phyloP scores from a whole-genome alignment of 352 stramenopile species.

The Peronosclerospora sorghi region DNA sequence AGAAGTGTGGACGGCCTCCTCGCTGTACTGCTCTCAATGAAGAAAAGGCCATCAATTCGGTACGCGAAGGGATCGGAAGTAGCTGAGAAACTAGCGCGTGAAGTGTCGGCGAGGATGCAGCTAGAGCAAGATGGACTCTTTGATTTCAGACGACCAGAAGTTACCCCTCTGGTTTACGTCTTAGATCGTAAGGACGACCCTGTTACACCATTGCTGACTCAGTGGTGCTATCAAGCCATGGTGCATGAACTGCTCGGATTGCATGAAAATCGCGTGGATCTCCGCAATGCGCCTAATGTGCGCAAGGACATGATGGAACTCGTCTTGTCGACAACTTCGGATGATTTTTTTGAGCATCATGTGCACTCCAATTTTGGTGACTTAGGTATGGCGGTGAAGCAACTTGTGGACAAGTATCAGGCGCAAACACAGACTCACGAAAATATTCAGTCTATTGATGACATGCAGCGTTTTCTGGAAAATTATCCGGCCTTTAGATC shows the following conservation, averaged over 20 bases:
- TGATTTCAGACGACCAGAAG: slow-evolving; percentile 88
- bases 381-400: slow-evolving; percentile 91
- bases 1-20: slow-evolving; percentile 91
- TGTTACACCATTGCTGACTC: slow-evolving; percentile 95
- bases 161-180: slow-evolving; percentile 85
- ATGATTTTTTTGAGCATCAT: slow-evolving; percentile 95
- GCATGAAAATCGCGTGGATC: slow-evolving; percentile 95
- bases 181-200: slow-evolving; percentile 98
- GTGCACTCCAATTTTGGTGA: slow-evolving; percentile 98
- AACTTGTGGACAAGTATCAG: slow-evolving; percentile 88
- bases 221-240: slow-evolving; percentile 99
- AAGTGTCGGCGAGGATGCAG: slow-evolving; percentile 91
- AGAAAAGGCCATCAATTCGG: slow-evolving; percentile 92
- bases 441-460: slow-evolving; percentile 88
- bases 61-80: slow-evolving; percentile 91
- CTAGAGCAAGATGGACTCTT: slow-evolving; percentile 93
- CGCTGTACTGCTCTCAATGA: slow-evolving; percentile 91
- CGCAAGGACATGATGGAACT: slow-evolving; percentile 97
- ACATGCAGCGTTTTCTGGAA: slow-evolving; percentile 99
- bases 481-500: slow-evolving; percentile 94
- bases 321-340: slow-evolving; percentile 90
- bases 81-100: slow-evolving; percentile 88
- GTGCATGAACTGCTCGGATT: slow-evolving; percentile 98
- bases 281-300: slow-evolving; percentile 89
- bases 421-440: slow-evolving; percentile 74